phyloP scores from a whole-genome alignment of 2,329 filamentous ascomycete species.

The Xylariaceae sp. region DNA sequence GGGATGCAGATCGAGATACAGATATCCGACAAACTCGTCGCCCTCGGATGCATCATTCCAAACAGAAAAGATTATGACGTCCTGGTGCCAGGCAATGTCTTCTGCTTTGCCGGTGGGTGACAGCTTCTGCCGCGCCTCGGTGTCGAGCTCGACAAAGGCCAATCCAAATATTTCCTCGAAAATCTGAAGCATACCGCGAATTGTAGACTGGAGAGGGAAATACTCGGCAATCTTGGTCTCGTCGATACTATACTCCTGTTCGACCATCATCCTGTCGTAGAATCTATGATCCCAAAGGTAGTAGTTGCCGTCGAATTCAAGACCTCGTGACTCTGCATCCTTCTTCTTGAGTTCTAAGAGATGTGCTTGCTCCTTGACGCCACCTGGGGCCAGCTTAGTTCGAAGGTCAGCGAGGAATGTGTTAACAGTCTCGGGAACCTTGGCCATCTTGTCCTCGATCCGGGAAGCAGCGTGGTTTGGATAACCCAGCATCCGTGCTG shows the following conservation, averaged over 20 bases:
- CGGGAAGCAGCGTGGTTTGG: slow-evolving; percentile 72
- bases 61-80: slow-evolving; percentile 79
- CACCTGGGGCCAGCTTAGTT: slow-evolving; percentile 64
- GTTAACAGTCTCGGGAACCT: slow-evolving; percentile 68
- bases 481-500: slow-evolving; percentile 73
- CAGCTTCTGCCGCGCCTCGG: slow-evolving; percentile 62
- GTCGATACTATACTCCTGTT: slow-evolving; percentile 76
- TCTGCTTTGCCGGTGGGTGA: slow-evolving; percentile 66
- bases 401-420: slow-evolving; percentile 71
- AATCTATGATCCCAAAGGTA: slow-evolving; percentile 82
- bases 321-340: slow-evolving; percentile 59
- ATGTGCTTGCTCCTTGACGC: slow-evolving; percentile 65
- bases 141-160: slow-evolving; percentile 69
- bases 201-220: slow-evolving; percentile 73
- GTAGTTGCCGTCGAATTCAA: slow-evolving; percentile 65
- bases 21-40: slow-evolving; percentile 72
- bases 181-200: slow-evolving; percentile 76
- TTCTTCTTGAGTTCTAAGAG: slow-evolving; percentile 73
- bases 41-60: slow-evolving; percentile 76
- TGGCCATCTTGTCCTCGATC: slow-evolving; percentile 85
- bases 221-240: slow-evolving; percentile 80
- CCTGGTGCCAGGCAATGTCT: slow-evolving; percentile 78
- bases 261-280: slow-evolving; percentile 77
- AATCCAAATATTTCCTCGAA: slow-evolving; percentile 82
- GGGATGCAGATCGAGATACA: slow-evolving; percentile 80